Evolutionary conservation across 169 alveolate species (phyloP).

Genomic region (Plasmodium chabaudi): DNA sequence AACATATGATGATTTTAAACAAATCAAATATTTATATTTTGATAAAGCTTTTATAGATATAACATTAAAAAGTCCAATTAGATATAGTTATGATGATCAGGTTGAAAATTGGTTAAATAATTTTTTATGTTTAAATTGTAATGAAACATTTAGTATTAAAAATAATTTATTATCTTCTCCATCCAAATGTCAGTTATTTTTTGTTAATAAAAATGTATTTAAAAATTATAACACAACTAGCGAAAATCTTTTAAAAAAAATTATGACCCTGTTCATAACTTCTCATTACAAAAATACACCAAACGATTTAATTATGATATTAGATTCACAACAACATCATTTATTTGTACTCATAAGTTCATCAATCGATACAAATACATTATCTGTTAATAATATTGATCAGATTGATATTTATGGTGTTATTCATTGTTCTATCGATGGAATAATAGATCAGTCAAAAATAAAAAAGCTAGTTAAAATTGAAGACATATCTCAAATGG

Average conservation of each 20-base stretch:
- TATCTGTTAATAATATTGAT: conserved; percentile 31
- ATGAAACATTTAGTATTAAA: conserved; percentile 90
- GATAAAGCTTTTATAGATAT: conserved; percentile 72
- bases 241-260: conserved; percentile 95
- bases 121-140: conserved; percentile 96
- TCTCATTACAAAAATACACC: conserved; percentile 99
- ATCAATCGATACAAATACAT: not conserved
- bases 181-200: conserved; percentile 93
- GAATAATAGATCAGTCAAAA: conserved; percentile 26
- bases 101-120: conserved; percentile 98
- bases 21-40: conserved; percentile 34
- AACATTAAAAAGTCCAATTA: conserved; percentile 94
- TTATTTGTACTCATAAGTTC: conserved; percentile 94
- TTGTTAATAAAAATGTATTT: conserved; percentile 98
- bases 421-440: conserved; percentile 87
- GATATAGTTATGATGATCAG: conserved; percentile 98
- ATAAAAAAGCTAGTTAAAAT: conserved; percentile 6
- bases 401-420: conserved; percentile 81
- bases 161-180: conserved; percentile 93
- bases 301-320: conserved; percentile 97
- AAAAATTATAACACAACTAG: conserved; percentile 97
- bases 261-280: conserved; percentile 97
- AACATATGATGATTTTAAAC: conserved; percentile 41
- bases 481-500: conserved; percentile 10
- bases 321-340: conserved; percentile 99